These are phyloP conservation scores for Ricinus communis DNA, from an alignment of 345 rosid species.

Conservation along the genomic window DNA sequence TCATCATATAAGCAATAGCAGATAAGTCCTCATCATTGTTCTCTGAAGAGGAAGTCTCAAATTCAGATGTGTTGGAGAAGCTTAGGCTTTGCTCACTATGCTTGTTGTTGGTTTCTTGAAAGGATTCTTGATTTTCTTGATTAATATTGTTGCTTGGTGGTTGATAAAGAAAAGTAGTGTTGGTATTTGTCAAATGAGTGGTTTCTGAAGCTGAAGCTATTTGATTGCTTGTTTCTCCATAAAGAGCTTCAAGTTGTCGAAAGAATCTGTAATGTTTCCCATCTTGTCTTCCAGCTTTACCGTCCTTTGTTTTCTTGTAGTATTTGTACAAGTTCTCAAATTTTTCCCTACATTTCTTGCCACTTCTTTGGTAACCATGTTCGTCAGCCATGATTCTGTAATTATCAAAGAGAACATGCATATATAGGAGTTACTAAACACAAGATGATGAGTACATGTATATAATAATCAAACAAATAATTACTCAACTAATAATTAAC, in stretches of 20 bases:
- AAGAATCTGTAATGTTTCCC: slow-evolving; percentile 95
- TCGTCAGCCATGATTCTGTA: slow-evolving; percentile 86
- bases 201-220: slow-evolving; percentile 43
- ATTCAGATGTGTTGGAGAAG: slow-evolving; percentile 68
- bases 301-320: slow-evolving; percentile 97
- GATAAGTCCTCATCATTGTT: slow-evolving; percentile 50
- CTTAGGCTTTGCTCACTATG: slow-evolving; percentile 65
- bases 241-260: slow-evolving; percentile 93
- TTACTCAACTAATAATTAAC: no score
- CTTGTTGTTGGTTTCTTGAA: slow-evolving; percentile 34
- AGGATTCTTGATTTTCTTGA: slow-evolving; percentile 32
- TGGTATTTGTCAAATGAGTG: slow-evolving; percentile 35
- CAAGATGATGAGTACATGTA: neutral
- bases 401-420: neutral
- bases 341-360: slow-evolving; percentile 98
- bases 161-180: slow-evolving; percentile 32
- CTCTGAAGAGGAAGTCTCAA: slow-evolving; percentile 63
- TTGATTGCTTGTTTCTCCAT: slow-evolving; percentile 61
- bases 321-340: slow-evolving; percentile 97
- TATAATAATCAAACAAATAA: slow-evolving; percentile 13
- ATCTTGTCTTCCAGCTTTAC: slow-evolving; percentile 96
- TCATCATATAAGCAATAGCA: slow-evolving; percentile 51
- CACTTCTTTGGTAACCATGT: slow-evolving; percentile 92
- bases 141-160: slow-evolving; percentile 28
- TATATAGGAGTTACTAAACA: no score